Percentiles rank a stretch among this genome's conserved stretches.
phyloP scores from a whole-genome alignment of 306 rosid species.

The Senna tora region DNA sequence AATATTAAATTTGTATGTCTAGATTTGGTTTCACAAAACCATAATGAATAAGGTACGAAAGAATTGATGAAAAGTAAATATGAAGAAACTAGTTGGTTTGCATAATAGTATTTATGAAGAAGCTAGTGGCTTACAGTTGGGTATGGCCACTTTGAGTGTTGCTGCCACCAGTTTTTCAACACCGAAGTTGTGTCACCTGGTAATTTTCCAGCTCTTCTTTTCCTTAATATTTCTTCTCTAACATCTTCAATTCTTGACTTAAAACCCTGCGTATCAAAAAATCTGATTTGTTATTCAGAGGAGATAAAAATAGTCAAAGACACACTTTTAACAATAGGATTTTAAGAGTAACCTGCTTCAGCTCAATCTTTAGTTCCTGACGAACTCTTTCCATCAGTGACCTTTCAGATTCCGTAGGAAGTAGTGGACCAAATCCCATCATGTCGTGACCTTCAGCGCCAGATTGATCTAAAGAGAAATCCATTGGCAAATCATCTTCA shows the following conservation, averaged over 20 bases:
- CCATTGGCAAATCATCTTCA: constrained; percentile 84
- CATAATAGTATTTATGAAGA: background rate
- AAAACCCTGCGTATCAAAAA: constrained; percentile 62
- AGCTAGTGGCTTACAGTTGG: constrained; percentile 76
- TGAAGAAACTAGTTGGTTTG: background rate
- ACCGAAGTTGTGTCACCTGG: constrained; percentile 98
- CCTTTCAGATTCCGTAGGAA: constrained; percentile 96
- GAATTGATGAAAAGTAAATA: background rate
- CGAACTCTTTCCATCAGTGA: constrained; percentile 97
- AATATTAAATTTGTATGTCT: constrained; percentile 1
- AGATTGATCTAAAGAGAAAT: constrained; percentile 77
- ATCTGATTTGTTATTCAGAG: constrained; percentile 23
- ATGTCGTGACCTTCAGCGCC: constrained; percentile 74
- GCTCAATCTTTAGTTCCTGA: constrained; percentile 93
- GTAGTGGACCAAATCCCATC: constrained; percentile 95
- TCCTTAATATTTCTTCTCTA: constrained; percentile 92
- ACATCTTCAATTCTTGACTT: constrained; percentile 98
- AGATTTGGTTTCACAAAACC: constrained; percentile 6
- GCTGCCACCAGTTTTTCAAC: constrained; percentile 97
- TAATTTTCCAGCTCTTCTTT: constrained; percentile 95
- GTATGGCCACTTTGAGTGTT: constrained; percentile 98
- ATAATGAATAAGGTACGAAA: background rate
- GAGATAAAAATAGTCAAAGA: background rate
- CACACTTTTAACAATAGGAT: background rate
- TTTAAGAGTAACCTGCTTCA: constrained; percentile 68